Evolutionary conservation across 2,329 filamentous ascomycete genomes (phyloP), one percentile per base, ranked within the genome.

Genomic region (Fusarium sp.): DNA sequence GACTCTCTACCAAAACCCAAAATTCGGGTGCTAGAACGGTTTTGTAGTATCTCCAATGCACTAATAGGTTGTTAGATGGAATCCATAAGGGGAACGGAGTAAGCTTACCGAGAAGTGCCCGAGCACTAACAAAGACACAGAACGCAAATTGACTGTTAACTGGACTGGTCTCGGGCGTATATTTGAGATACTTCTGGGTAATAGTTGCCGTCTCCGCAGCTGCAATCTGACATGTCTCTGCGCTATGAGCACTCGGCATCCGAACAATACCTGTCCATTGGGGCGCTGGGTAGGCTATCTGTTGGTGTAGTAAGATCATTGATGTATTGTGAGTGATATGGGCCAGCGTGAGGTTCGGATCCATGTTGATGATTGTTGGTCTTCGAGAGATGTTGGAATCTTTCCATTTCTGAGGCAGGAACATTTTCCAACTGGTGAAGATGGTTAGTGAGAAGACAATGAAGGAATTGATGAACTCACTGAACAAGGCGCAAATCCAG

Each of bases 301-400:
- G 75, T 42, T 85, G 83, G 54, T 85, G 83, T 0, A 85, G 72
- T 0, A 85, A 73, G 26, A 85, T 83, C 75, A 84, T 83, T 0
- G 83, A 83, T 0, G 82, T 80, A 55, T 85, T 85, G 46, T 85
- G 83, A 0, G 82, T 85, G 11, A 83, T 76, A 34, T 85, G 83
- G 0, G 83, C 83, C 0, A 85, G 70, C 0, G 83, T 84, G 18
- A 85, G 72, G 45, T 85, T 85, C 0, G 83, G 83, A 50, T 85
- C 83, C 68, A 72, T 68, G 77, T 83, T 83, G 15, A 72, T 72
- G 0, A 74, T 65, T 0, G 68, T 70, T 3, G 67, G 65, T 16
- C 74, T 61, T 2, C 72, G 67, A 1, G 75, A 75, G 2, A 77
- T 74, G 4, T 76, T 75, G 4, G 75, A 73, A n/a, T 78, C 76